Conservation (phyloP, 2,329 filamentous ascomycete genomes). For the Aspergillus pseudoterreus region DNA sequence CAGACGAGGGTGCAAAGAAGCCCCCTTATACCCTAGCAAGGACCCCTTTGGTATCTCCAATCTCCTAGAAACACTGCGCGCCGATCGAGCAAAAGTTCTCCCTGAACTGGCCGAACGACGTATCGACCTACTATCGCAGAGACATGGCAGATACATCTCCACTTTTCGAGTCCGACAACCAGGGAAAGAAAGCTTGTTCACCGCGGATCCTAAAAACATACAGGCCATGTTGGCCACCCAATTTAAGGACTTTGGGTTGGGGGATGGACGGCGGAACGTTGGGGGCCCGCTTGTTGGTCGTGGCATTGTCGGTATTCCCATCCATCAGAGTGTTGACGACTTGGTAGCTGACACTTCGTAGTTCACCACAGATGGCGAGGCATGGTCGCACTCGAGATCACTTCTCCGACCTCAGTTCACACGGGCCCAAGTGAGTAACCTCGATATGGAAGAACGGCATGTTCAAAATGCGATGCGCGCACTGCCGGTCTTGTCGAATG, state of each 20-base stretch:
- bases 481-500: conserved; percentile 55
- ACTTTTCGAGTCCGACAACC: conserved; percentile 1
- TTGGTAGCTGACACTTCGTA: conserved; percentile 8
- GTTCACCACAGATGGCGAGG: conserved; percentile 66
- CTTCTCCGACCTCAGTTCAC: conserved; percentile 83
- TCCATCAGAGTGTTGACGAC: not conserved
- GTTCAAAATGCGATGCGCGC: conserved; percentile 66
- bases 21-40: not conserved
- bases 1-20: not conserved
- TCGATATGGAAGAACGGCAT: conserved; percentile 76
- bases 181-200: conserved; percentile 8
- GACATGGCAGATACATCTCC: not conserved
- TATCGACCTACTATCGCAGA: not conserved
- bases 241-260: conserved; percentile 79
- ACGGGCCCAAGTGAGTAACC: conserved; percentile 74
- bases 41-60: conserved; percentile 2
- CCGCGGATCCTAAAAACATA: conserved; percentile 57
- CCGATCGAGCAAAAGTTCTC: not conserved
- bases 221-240: conserved; percentile 81
- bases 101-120: not conserved
- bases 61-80: not conserved
- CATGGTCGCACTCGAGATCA: conserved; percentile 73
- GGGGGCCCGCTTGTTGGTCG: conserved; percentile 29
- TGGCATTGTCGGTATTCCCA: conserved; percentile 40
- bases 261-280: conserved; percentile 67